Conservation (phyloP, 2,329 filamentous ascomycete species). For the Neofusicoccum umdonicola region DNA sequence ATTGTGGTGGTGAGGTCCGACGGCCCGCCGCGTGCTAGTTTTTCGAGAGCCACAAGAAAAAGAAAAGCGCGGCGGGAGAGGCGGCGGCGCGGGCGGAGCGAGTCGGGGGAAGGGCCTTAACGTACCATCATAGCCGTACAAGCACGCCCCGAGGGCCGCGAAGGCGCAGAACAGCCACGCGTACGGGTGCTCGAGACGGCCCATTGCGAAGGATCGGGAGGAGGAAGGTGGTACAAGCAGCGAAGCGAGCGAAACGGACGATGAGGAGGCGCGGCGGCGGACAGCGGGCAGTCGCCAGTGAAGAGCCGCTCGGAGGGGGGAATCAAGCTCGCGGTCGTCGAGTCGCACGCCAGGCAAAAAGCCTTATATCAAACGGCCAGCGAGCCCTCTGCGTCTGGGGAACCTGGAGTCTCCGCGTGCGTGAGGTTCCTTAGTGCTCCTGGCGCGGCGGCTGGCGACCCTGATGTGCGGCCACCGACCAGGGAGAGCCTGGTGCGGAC, state of each 20-base stretch:
- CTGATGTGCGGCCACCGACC: background rate
- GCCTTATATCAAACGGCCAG: background rate
- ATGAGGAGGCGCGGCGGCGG: background rate
- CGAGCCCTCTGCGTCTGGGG: background rate
- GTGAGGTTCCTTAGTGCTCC: background rate
- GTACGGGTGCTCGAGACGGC: conserved; percentile 30
- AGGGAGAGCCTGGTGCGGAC: background rate
- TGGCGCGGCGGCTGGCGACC: background rate
- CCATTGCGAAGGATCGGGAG: background rate
- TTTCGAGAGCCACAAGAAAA: background rate
- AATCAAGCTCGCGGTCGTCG: background rate
- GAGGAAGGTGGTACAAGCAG: background rate
- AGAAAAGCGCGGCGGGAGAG: background rate
- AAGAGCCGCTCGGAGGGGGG: background rate
- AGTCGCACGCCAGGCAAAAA: background rate
- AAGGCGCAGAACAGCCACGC: conserved; percentile 37
- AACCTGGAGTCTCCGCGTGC: background rate
- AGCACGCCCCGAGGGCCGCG: conserved; percentile 37
- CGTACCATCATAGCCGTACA: conserved; percentile 35
- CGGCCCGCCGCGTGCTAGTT: too few relatives aligned
- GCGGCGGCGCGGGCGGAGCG: background rate
- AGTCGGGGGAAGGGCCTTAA: background rate
- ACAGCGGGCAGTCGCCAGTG: background rate
- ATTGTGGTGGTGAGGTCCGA: too few relatives aligned
- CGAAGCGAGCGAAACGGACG: background rate